phyloP scores from a whole-genome alignment of 441 rosid genomes.

The Dalechampia spathulata region DNA sequence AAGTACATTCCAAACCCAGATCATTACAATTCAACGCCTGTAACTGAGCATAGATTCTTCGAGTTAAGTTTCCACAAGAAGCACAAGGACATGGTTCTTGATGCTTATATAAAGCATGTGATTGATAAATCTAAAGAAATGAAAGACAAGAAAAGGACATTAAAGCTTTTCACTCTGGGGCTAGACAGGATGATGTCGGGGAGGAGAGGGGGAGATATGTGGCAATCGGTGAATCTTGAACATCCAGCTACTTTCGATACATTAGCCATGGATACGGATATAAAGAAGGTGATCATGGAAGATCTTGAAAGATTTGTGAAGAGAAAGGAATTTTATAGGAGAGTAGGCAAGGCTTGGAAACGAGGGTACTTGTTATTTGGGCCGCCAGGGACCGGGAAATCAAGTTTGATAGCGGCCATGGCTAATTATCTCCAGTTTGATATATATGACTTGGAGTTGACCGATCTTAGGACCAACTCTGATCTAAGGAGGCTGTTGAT shows the following conservation, averaged over 20 bases:
- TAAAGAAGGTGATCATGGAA: slow-evolving; percentile 29
- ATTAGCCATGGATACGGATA: slow-evolving; percentile 41
- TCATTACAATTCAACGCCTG: not conserved
- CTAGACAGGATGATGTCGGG: slow-evolving; percentile 6
- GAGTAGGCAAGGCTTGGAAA: slow-evolving; percentile 68
- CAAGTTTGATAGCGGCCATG: slow-evolving; percentile 73
- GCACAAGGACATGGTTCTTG: slow-evolving; percentile 30
- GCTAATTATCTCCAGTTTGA: slow-evolving; percentile 53
- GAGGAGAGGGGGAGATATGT: slow-evolving; percentile 13
- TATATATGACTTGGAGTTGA: slow-evolving; percentile 54
- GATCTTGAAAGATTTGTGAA: slow-evolving; percentile 50
- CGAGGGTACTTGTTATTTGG: slow-evolving; percentile 55
- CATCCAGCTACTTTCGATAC: slow-evolving; percentile 71
- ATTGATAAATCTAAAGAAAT: slow-evolving; percentile 18
- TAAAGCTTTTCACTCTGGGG: slow-evolving; percentile 25
- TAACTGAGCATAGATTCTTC: not conserved
- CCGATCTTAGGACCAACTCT: slow-evolving; percentile 14
- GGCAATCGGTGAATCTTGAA: slow-evolving; percentile 39
- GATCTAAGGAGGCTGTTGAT: slow-evolving; percentile 30
- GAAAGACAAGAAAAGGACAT: slow-evolving; percentile 17
- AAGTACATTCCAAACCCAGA: not conserved
- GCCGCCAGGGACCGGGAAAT: slow-evolving; percentile 73
- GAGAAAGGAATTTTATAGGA: slow-evolving; percentile 47
- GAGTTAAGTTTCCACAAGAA: slow-evolving; percentile 15
- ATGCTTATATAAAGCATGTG: slow-evolving; percentile 22